Conservation (phyloP, 345 rosid species). For the Pelargonium nanum region DNA sequence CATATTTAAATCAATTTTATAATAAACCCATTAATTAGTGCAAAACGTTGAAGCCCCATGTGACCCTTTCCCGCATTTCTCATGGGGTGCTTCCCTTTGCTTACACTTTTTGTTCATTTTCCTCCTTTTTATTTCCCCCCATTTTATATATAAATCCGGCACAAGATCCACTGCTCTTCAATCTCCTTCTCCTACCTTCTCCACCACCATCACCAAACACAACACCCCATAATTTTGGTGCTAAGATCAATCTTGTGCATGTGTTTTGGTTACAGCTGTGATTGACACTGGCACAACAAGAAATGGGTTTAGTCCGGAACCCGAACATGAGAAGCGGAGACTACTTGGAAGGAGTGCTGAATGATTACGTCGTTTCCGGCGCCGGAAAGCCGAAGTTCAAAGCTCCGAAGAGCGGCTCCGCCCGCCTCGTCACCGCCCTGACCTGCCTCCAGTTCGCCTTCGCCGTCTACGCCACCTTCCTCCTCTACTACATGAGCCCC, state of each 20-base stretch:
- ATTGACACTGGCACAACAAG: neutral
- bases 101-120: conserved; percentile 25
- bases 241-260: neutral
- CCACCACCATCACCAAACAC: neutral
- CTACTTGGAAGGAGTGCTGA: conserved; percentile 61
- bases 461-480: conserved; percentile 82
- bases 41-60: conserved; percentile 69
- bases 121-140: neutral
- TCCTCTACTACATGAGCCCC: conserved; percentile 87
- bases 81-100: conserved; percentile 35
- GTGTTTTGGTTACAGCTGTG: conserved; percentile 21
- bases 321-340: conserved; percentile 53
- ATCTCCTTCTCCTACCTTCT: conserved; percentile 6
- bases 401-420: conserved; percentile 22
- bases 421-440: conserved; percentile 56
- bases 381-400: conserved; percentile 25
- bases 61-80: conserved; percentile 56
- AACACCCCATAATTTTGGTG: conserved; percentile 5
- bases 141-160: conserved; percentile 22
- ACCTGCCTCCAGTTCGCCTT: conserved; percentile 79
- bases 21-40: conserved; percentile 23
- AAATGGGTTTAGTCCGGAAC: conserved; percentile 58
- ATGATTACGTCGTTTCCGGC: conserved; percentile 44
- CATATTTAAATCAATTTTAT: conserved; percentile 4
- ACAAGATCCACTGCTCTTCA: conserved; percentile 24